Conservation (phyloP, 805 yeast species). For the Zygoascus tannicola region DNA sequence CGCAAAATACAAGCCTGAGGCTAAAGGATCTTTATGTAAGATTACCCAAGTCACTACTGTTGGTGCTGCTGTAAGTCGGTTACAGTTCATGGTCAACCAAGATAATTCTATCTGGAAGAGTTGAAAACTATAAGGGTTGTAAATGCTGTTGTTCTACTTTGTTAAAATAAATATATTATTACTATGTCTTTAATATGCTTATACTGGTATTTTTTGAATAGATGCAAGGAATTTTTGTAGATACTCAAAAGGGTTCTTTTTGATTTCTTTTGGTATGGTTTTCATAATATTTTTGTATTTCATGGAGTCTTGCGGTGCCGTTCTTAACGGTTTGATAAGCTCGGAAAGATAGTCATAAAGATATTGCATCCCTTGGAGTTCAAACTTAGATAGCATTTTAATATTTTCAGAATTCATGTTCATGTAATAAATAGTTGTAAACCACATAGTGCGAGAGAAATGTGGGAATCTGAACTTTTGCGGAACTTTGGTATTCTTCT, state of each 20-base stretch:
- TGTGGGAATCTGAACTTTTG: slow-evolving; percentile 68
- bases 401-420: slow-evolving; percentile 5
- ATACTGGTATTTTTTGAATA: no score
- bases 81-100: slow-evolving; percentile 36
- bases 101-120: neutral
- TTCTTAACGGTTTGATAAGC: neutral
- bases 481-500: slow-evolving; percentile 61
- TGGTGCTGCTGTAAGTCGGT: slow-evolving; percentile 90
- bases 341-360: slow-evolving; percentile 8
- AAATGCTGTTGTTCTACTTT: neutral
- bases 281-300: neutral
- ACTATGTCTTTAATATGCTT: no score
- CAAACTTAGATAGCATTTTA: neutral
- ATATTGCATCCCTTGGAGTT: slow-evolving; percentile 4
- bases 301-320: neutral
- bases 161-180: no score
- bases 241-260: neutral
- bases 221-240: neutral
- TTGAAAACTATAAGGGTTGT: neutral
- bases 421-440: slow-evolving; percentile 41
- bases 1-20: slow-evolving; percentile 69
- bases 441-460: slow-evolving; percentile 63
- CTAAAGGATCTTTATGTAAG: slow-evolving; percentile 69
- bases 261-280: neutral
- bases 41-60: slow-evolving; percentile 69